These are phyloP conservation scores for Phytopythium oedochilum DNA, from an alignment of 352 stramenopile species.

Conservation along the genomic window DNA sequence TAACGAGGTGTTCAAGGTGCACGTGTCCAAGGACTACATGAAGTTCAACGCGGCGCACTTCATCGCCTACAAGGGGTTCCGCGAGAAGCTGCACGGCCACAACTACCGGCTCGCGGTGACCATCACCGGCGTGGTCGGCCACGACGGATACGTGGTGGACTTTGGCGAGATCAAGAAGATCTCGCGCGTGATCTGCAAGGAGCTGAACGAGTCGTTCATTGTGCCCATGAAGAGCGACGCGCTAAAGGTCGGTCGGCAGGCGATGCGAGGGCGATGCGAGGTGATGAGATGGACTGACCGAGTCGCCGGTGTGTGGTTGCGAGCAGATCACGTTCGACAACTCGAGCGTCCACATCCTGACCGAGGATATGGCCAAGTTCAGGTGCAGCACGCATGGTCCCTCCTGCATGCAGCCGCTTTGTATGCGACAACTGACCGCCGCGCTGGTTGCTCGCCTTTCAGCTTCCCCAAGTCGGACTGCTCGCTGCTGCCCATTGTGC, in stretches of 20 bases:
- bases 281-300: background rate
- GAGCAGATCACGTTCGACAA: conserved; percentile 76
- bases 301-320: background rate
- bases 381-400: conserved; percentile 22
- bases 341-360: conserved; percentile 89
- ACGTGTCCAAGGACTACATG: conserved; percentile 90
- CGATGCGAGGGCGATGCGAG: background rate
- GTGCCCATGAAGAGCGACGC: conserved; percentile 94
- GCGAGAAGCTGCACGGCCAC: conserved; percentile 96
- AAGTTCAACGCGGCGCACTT: conserved; percentile 90
- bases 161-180: conserved; percentile 98
- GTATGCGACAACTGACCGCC: too few relatives aligned
- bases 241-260: conserved; percentile 50
- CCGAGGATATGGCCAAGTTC: conserved; percentile 94
- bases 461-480: conserved; percentile 95
- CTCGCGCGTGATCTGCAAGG: conserved; percentile 92
- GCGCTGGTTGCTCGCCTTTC: background rate
- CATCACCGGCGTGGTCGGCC: conserved; percentile 78
- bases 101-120: conserved; percentile 96
- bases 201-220: conserved; percentile 97
- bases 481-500: conserved; percentile 94
- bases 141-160: conserved; percentile 96
- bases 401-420: too few relatives aligned
- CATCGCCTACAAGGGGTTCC: conserved; percentile 92
- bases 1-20: conserved; percentile 83